These are phyloP conservation scores for Ascochyta viciae-villosae DNA, from an alignment of 2,329 filamentous ascomycete genomes.

Conservation along the genomic window DNA sequence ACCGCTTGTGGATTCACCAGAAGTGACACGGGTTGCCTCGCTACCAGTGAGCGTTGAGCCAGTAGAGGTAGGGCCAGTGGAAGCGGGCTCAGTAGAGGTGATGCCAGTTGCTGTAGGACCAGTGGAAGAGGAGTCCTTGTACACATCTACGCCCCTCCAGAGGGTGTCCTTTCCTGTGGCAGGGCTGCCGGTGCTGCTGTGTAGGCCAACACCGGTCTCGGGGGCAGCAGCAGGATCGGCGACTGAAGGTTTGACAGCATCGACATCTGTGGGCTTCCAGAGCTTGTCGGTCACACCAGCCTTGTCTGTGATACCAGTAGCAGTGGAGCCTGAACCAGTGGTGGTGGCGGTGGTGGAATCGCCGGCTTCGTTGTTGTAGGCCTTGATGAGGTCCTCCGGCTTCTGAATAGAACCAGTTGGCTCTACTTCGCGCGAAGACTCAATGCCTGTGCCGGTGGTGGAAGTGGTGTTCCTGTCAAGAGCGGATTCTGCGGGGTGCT, in stretches of 20 bases:
- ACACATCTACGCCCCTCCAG: slow-evolving; percentile 15
- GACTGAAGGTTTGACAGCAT: slow-evolving; percentile 32
- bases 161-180: slow-evolving; percentile 10
- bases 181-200: background rate
- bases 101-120: background rate
- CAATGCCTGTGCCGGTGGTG: slow-evolving; percentile 8
- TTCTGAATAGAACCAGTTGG: slow-evolving; percentile 13
- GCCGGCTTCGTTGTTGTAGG: slow-evolving; percentile 19
- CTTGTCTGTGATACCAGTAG: slow-evolving; percentile 39
- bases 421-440: background rate
- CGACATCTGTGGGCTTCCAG: slow-evolving; percentile 39
- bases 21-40: slow-evolving; percentile 2
- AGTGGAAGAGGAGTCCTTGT: slow-evolving; percentile 8
- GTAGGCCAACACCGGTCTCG: slow-evolving; percentile 49
- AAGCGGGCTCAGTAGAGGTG: background rate
- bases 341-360: slow-evolving; percentile 27
- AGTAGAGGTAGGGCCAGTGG: slow-evolving; percentile 2
- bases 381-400: slow-evolving; percentile 23
- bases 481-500: slow-evolving; percentile 21
- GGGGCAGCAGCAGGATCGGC: slow-evolving; percentile 62
- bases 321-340: slow-evolving; percentile 33
- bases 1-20: slow-evolving; percentile 4
- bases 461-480: slow-evolving; percentile 19
- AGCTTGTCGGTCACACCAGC: slow-evolving; percentile 35
- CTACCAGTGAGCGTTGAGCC: slow-evolving; percentile 4